phyloP scores from a whole-genome alignment of 2,329 filamentous ascomycete genomes.

The Anisogramma anomala region DNA sequence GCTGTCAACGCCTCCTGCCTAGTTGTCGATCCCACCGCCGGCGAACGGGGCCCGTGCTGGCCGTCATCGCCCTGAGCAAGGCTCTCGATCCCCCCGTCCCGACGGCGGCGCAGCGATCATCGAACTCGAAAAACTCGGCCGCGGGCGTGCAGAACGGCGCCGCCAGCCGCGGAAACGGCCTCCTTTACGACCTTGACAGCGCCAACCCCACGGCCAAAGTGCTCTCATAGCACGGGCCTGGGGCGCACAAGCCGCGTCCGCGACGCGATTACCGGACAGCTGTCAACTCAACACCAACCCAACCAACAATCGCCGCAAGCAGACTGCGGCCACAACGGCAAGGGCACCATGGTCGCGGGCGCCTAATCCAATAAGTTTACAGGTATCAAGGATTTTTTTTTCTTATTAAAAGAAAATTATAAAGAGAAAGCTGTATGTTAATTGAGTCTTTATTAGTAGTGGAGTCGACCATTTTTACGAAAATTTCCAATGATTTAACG shows the following conservation, averaged over 20 bases:
- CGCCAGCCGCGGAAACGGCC: conserved; percentile 33
- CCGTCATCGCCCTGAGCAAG: conserved; percentile 37
- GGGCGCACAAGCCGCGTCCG: conserved; percentile 37
- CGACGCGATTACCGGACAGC: conserved; percentile 31
- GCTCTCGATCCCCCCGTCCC: conserved; percentile 34
- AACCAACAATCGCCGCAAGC: conserved; percentile 30
- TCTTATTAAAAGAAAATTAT: no score
- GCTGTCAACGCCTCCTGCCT: conserved; percentile 21
- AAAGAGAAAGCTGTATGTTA: no score
- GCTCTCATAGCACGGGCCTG: conserved; percentile 39
- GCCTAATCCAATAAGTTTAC: no score
- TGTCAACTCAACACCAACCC: conserved; percentile 28
- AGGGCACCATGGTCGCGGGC: conserved; percentile 38
- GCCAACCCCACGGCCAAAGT: conserved; percentile 30
- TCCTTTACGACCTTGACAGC: conserved; percentile 40
- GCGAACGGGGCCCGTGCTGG: conserved; percentile 15
- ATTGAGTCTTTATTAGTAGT: no score
- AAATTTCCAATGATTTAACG: no score
- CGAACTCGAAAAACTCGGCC: conserved; percentile 38
- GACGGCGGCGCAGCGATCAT: conserved; percentile 34
- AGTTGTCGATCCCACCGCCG: conserved; percentile 26
- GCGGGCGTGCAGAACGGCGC: conserved; percentile 40
- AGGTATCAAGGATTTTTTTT: no score
- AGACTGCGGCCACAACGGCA: conserved; percentile 41
- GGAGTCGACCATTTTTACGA: no score